phyloP scores from a whole-genome alignment of 2,329 filamentous ascomycete species.

The Alternaria brassicicola region DNA sequence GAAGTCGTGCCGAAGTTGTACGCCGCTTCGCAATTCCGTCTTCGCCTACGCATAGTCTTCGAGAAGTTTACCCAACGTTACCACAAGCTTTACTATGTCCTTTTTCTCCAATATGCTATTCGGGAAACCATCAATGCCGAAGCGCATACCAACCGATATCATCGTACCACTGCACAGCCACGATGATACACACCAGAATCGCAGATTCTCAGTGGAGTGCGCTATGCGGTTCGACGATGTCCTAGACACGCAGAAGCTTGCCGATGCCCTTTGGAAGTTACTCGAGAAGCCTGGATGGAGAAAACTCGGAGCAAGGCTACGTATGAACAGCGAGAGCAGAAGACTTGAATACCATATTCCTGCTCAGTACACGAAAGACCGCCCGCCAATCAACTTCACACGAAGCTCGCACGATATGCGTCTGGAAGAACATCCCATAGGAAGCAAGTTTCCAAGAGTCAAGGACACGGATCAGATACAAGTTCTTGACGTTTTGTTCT shows the following conservation, averaged over 20 bases:
- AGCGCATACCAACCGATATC: slow-evolving; percentile 27
- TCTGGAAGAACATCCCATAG: slow-evolving; percentile 53
- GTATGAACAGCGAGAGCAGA: slow-evolving; percentile 41
- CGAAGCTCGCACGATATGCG: slow-evolving; percentile 45
- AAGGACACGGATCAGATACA: slow-evolving; percentile 10
- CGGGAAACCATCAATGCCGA: slow-evolving; percentile 14
- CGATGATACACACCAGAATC: slow-evolving; percentile 18
- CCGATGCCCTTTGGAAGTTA: slow-evolving; percentile 45
- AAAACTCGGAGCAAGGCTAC: slow-evolving; percentile 55
- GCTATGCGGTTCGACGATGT: slow-evolving; percentile 56
- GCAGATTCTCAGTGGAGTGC: slow-evolving; percentile 18
- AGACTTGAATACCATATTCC: slow-evolving; percentile 54
- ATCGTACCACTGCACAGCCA: slow-evolving; percentile 25
- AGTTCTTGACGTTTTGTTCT: background rate
- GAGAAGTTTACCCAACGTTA: background rate
- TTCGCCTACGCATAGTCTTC: background rate
- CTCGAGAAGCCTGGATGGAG: slow-evolving; percentile 55
- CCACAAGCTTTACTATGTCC: slow-evolving; percentile 3
- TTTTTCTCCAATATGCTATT: slow-evolving; percentile 14
- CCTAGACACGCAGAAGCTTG: slow-evolving; percentile 52
- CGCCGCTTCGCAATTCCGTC: background rate
- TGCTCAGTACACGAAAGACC: slow-evolving; percentile 39
- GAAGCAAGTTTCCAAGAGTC: slow-evolving; percentile 43
- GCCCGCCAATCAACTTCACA: slow-evolving; percentile 53
- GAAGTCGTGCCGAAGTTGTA: background rate